These are phyloP conservation scores for Mycena metata DNA, from an alignment of 768 basidiomycete species.

Conservation along the genomic window DNA sequence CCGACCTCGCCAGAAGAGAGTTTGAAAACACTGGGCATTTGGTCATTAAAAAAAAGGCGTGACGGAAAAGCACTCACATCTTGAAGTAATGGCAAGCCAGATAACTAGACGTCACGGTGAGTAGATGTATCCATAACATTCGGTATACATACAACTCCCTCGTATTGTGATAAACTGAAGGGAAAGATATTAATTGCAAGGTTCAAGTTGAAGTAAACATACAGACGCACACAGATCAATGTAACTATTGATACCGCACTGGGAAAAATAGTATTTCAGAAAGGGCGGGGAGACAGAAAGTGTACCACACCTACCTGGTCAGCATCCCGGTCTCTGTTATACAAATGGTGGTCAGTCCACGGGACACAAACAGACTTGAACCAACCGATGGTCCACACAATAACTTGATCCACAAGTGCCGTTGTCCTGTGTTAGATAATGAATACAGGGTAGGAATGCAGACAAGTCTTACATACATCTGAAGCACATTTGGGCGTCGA, in stretches of 20 bases:
- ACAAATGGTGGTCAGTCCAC: constrained; percentile 2
- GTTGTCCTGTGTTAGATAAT: not conserved
- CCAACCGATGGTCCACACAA: constrained; percentile 21
- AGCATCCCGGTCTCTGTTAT: constrained; percentile 23
- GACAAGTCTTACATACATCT: constrained; percentile 14
- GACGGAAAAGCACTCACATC: not conserved
- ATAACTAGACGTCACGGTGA: not conserved
- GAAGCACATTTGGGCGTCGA: not conserved
- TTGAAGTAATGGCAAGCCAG: not conserved
- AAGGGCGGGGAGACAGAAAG: too few species aligned
- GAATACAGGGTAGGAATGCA: not conserved
- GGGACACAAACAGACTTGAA: not conserved
- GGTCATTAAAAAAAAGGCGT: not conserved
- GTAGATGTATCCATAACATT: too few species aligned
- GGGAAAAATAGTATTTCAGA: not conserved
- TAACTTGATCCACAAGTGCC: constrained; percentile 16
- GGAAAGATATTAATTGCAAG: not conserved
- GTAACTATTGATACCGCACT: not conserved
- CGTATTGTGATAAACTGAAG: not conserved
- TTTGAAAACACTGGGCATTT: not conserved
- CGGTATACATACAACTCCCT: not conserved
- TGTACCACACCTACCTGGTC: constrained; percentile 5
- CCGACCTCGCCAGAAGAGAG: not conserved
- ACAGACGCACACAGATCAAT: not conserved
- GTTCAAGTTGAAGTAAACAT: not conserved